Conservation (phyloP, 768 basidiomycete species). For the Naematelia encephala region DNA sequence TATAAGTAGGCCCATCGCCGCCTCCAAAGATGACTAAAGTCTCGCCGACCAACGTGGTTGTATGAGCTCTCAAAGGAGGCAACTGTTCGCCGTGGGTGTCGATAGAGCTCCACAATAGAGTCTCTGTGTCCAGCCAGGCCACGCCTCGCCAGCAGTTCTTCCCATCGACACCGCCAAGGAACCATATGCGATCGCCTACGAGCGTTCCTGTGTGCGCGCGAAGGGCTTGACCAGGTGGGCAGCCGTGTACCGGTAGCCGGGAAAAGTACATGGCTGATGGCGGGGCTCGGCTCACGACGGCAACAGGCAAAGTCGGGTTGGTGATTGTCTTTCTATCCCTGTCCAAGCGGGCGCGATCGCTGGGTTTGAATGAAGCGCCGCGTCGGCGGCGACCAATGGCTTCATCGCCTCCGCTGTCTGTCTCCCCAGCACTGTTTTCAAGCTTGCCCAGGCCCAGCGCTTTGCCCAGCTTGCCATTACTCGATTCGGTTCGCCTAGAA, state of each 20-base stretch:
- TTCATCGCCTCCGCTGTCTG: neutral
- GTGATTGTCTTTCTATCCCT: neutral
- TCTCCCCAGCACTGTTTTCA: neutral
- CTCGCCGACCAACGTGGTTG: slow-evolving; percentile 68
- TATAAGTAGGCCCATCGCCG: slow-evolving; percentile 76
- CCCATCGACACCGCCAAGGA: slow-evolving; percentile 86
- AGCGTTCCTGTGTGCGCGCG: slow-evolving; percentile 80
- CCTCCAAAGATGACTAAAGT: slow-evolving; percentile 76
- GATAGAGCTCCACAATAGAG: slow-evolving; percentile 82
- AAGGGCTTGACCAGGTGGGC: slow-evolving; percentile 51
- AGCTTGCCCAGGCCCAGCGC: neutral
- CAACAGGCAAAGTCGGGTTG: neutral
- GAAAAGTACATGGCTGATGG: slow-evolving; percentile 45
- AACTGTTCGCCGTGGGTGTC: slow-evolving; percentile 73
- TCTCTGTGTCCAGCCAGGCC: slow-evolving; percentile 82
- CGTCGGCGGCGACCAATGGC: neutral
- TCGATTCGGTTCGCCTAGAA: neutral
- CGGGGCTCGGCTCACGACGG: slow-evolving; percentile 7
- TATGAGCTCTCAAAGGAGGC: slow-evolving; percentile 81
- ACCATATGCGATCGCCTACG: slow-evolving; percentile 76
- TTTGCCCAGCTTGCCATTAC: neutral
- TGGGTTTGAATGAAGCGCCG: neutral
- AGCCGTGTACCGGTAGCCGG: slow-evolving; percentile 32
- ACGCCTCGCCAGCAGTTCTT: slow-evolving; percentile 69
- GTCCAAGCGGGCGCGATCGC: neutral